Conservation (phyloP, 495 filamentous ascomycete species). For the Lophiotrema nucula region DNA sequence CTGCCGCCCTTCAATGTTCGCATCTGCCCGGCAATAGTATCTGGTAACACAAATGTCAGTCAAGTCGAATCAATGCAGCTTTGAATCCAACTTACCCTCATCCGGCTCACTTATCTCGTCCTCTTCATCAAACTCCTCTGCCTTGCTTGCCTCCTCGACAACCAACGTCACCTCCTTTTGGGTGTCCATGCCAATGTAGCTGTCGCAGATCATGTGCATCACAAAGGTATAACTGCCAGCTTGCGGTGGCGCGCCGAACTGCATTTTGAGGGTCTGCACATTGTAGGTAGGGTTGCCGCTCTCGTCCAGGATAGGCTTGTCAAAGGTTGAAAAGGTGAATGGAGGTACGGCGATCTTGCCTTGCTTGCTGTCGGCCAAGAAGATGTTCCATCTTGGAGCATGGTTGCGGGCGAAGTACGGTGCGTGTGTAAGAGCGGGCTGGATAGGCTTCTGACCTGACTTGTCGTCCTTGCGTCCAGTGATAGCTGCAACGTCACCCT, state of each 20-base stretch:
- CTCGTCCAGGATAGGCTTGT: slow-evolving; percentile 75
- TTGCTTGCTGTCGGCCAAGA: slow-evolving; percentile 88
- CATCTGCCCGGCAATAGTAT: slow-evolving; percentile 95
- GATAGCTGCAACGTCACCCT: slow-evolving; percentile 86
- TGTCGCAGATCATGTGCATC: slow-evolving; percentile 88
- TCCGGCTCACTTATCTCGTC: slow-evolving; percentile 98
- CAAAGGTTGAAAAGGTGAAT: slow-evolving; percentile 84
- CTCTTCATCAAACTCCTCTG: slow-evolving; percentile 71
- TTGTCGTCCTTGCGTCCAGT: slow-evolving; percentile 70
- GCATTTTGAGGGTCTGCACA: slow-evolving; percentile 93
- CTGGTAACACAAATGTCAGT: slow-evolving; percentile 48
- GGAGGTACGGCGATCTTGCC: slow-evolving; percentile 94
- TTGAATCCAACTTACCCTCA: slow-evolving; percentile 66
- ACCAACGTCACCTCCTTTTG: slow-evolving; percentile 82
- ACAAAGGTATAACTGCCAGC: slow-evolving; percentile 87
- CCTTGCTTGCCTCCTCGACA: slow-evolving; percentile 89
- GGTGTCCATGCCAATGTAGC: slow-evolving; percentile 88
- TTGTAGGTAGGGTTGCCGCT: slow-evolving; percentile 80
- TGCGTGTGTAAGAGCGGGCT: slow-evolving; percentile 80
- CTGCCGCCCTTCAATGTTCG: slow-evolving; percentile 74
- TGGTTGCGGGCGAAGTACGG: slow-evolving; percentile 88
- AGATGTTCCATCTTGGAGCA: slow-evolving; percentile 86
- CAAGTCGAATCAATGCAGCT: no score
- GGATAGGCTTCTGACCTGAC: slow-evolving; percentile 61
- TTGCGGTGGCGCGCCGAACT: slow-evolving; percentile 94